Evolutionary conservation across 2,329 filamentous ascomycete genomes (phyloP).

Genomic region (Fusarium temperatum): DNA sequence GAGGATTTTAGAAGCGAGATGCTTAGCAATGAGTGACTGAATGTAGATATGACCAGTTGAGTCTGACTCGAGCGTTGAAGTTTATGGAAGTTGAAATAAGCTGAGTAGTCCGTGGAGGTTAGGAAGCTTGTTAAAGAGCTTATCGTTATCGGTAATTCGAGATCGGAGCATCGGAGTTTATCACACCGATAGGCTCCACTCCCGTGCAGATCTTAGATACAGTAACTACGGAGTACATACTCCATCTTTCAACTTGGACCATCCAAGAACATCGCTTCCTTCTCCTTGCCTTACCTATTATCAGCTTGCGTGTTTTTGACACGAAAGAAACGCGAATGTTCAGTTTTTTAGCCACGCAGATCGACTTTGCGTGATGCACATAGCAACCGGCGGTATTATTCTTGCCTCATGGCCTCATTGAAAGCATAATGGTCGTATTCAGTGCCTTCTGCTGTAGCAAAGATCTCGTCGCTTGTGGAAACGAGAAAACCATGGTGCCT

Average conservation of each 20-base stretch:
- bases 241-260: neutral
- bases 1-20: too few species aligned
- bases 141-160: conserved; percentile 28
- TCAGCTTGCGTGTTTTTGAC: neutral
- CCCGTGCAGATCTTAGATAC: neutral
- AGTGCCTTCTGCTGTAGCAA: neutral
- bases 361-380: too few species aligned
- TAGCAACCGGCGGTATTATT: neutral
- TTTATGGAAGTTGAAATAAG: neutral
- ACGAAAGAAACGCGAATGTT: too few species aligned
- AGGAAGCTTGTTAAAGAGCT: conserved; percentile 20
- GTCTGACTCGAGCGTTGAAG: neutral
- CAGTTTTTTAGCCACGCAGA: too few species aligned
- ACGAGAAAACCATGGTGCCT: neutral
- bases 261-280: neutral
- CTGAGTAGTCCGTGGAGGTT: neutral
- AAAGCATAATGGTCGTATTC: neutral
- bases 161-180: conserved; percentile 29
- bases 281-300: neutral
- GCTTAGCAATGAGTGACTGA: neutral
- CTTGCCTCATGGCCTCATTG: neutral
- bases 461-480: neutral
- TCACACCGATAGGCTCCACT: conserved; percentile 6
- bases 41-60: neutral
- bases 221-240: neutral